phyloP scores from a whole-genome alignment of 73 alveolate genomes.

The Blepharisma stoltei region DNA sequence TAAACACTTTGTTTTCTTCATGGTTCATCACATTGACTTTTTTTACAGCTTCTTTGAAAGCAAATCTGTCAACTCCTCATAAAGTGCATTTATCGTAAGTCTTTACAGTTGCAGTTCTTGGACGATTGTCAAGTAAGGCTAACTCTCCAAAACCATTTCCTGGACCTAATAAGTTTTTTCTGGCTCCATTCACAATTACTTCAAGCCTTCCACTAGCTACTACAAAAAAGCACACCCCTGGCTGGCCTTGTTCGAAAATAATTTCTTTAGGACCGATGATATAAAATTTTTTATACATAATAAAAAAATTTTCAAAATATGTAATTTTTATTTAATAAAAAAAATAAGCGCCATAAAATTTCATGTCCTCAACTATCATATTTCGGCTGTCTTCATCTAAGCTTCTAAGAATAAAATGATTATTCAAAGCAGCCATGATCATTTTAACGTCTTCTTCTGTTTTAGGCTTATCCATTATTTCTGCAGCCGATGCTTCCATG shows the following conservation, averaged over 20 bases:
- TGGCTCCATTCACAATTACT: neutral
- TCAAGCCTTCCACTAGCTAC: neutral
- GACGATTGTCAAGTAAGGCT: conserved; percentile 85
- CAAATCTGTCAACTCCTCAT: conserved; percentile 86
- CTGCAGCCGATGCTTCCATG: too few species aligned
- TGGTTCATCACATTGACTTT: conserved; percentile 28
- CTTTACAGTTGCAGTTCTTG: conserved; percentile 82
- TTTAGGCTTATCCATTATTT: too few species aligned
- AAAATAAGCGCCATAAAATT: too few species aligned
- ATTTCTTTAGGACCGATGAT: neutral
- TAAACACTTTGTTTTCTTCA: conserved; percentile 35
- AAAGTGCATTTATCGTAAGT: conserved; percentile 65
- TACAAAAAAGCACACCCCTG: neutral
- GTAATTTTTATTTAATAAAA: too few species aligned
- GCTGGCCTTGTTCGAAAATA: conserved; percentile 10
- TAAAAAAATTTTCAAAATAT: too few species aligned
- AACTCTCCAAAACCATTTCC: conserved; percentile 92
- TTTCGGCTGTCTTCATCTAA: too few species aligned
- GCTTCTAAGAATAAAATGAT: too few species aligned
- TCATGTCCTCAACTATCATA: too few species aligned
- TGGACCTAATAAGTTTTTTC: conserved; percentile 33
- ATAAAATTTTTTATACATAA: too few species aligned
- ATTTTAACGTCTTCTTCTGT: too few species aligned
- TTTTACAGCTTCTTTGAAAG: conserved; percentile 62
- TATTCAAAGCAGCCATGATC: too few species aligned